A percentile compares a stretch with the other conserved stretches of the same genome.
Evolutionary conservation across 2,329 filamentous ascomycete genomes (phyloP).

Genomic region (Neonectria ditissima): DNA sequence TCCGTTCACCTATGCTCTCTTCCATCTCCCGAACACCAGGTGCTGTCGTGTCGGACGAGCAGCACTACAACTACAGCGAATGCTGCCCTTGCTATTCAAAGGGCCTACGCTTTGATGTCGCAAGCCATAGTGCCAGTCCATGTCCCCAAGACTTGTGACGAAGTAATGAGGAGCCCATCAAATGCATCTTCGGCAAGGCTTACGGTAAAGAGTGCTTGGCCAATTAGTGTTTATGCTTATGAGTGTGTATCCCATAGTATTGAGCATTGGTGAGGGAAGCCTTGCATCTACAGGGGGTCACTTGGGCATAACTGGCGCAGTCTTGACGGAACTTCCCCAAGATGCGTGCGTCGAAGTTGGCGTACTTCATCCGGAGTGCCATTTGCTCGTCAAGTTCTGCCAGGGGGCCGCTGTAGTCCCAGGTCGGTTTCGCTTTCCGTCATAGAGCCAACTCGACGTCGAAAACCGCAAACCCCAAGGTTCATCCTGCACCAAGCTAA

Average conservation of each 20-base stretch:
- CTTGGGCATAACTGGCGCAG: background rate
- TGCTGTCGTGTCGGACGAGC: background rate
- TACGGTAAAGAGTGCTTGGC: no score
- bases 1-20: background rate
- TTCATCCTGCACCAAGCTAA: background rate
- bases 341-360: no score
- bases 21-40: background rate
- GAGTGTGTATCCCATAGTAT: no score
- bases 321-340: background rate
- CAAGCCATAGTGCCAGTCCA: no score
- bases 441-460: background rate
- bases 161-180: no score
- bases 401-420: background rate
- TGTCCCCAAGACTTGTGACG: no score
- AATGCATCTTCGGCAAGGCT: no score
- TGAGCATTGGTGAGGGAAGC: no score
- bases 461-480: background rate
- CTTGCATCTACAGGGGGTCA: constrained; percentile 10
- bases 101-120: no score
- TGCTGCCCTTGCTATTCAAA: background rate
- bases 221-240: no score
- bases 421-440: background rate
- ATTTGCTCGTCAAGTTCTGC: constrained; percentile 3
- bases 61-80: background rate
- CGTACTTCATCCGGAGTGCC: no score